A percentile compares a stretch with the other conserved stretches of the same genome.
Evolutionary conservation across 331 rosid genomes (phyloP).

Genomic region (Pyracantha coccinea): DNA sequence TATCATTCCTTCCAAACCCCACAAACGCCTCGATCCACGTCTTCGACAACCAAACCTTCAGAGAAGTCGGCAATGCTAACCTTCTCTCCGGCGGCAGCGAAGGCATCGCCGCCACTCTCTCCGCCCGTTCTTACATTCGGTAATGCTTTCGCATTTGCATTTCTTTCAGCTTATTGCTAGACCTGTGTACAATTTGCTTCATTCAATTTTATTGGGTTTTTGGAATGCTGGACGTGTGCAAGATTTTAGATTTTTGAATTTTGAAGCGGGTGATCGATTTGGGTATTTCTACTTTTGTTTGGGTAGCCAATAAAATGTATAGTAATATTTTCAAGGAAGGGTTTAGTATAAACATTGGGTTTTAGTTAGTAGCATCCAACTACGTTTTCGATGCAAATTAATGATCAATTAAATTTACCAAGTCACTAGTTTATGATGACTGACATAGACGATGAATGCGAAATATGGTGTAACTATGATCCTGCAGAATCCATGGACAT

Average conservation of each 20-base stretch:
- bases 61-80: conserved; percentile 70
- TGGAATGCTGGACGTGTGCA: neutral
- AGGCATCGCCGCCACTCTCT: conserved; percentile 51
- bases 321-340: neutral
- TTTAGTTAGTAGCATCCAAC: neutral
- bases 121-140: conserved; percentile 61
- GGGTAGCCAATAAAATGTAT: neutral
- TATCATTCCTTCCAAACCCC: conserved; percentile 16
- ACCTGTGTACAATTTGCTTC: neutral
- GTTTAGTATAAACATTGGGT: neutral
- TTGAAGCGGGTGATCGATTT: neutral
- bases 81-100: conserved; percentile 97
- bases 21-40: conserved; percentile 70
- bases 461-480: neutral
- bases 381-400: neutral
- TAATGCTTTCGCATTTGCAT: neutral
- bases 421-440: neutral
- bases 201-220: neutral
- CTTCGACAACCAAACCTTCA: conserved; percentile 50
- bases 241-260: neutral
- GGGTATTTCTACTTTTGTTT: neutral
- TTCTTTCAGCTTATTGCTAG: neutral
- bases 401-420: neutral
- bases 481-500: neutral
- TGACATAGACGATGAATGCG: neutral